phyloP scores from a whole-genome alignment of 306 rosid species.

The Medicago arabica region DNA sequence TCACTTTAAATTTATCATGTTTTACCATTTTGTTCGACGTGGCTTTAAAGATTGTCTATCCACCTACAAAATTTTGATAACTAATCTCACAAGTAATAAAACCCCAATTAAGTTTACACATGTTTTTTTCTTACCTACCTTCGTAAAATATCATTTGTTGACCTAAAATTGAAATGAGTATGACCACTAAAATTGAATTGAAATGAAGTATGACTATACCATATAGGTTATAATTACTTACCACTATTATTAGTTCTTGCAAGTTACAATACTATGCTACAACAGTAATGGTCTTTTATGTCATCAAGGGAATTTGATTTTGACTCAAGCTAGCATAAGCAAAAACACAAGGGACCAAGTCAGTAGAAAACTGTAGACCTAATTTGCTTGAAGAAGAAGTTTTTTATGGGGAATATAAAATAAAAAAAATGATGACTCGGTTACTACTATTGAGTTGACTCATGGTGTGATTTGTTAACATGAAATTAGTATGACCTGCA shows the following conservation, averaged over 20 bases:
- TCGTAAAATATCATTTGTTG: no score
- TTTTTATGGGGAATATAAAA: neutral
- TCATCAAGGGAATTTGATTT: constrained; percentile 41
- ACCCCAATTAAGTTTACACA: no score
- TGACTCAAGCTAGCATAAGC: constrained; percentile 9
- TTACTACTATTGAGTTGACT: constrained; percentile 45
- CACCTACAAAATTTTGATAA: no score
- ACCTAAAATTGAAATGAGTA: no score
- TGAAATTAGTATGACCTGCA: constrained; percentile 54
- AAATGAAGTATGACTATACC: constrained; percentile 8
- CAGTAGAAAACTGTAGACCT: neutral
- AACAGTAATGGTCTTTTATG: constrained; percentile 25
- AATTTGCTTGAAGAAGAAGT: constrained; percentile 9
- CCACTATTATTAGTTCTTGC: constrained; percentile 28
- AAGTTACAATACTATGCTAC: neutral
- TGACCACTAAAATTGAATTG: neutral
- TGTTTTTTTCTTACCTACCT: no score
- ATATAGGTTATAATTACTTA: constrained; percentile 27
- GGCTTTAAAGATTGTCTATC: no score
- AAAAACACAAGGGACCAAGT: neutral
- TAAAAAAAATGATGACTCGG: constrained; percentile 37
- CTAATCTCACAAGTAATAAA: no score
- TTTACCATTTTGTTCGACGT: no score
- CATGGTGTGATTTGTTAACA: constrained; percentile 31
- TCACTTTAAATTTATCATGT: no score